A percentile compares a stretch with the other conserved stretches of the same genome.
Evolutionary conservation across 2,329 filamentous ascomycete genomes (phyloP).

Genomic region (Monosporascus ibericus): DNA sequence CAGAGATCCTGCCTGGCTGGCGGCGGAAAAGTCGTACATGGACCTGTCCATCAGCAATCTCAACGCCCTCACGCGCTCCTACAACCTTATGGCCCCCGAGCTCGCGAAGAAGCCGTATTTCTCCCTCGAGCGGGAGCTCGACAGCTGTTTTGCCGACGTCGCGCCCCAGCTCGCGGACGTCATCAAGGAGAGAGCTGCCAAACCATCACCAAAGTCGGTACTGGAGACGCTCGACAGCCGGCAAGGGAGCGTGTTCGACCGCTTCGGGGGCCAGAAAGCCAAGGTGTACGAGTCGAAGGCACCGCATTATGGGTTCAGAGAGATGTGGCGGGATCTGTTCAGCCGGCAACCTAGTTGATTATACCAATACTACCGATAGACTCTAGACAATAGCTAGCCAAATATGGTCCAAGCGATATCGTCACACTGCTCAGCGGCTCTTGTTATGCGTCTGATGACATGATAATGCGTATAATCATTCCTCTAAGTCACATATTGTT

Average conservation of each 20-base stretch:
- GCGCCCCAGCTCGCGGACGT: slow-evolving; percentile 68
- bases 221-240: slow-evolving; percentile 33
- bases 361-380: too few species aligned
- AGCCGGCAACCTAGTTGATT: slow-evolving; percentile 1
- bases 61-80: slow-evolving; percentile 75
- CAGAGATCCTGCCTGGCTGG: slow-evolving; percentile 72
- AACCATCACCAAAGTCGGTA: slow-evolving; percentile 32
- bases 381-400: not conserved
- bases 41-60: slow-evolving; percentile 69
- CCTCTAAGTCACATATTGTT: too few species aligned
- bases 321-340: slow-evolving; percentile 84
- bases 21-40: slow-evolving; percentile 68
- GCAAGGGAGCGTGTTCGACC: slow-evolving; percentile 52
- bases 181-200: slow-evolving; percentile 62
- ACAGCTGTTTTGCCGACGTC: slow-evolving; percentile 76
- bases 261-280: slow-evolving; percentile 46
- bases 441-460: too few species aligned
- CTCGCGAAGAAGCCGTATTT: slow-evolving; percentile 92
- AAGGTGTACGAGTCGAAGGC: slow-evolving; percentile 68
- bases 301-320: slow-evolving; percentile 76
- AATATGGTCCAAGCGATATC: too few species aligned
- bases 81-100: slow-evolving; percentile 91
- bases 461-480: too few species aligned
- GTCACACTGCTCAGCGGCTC: too few species aligned
- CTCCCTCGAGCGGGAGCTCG: slow-evolving; percentile 73